A percentile compares a stretch with the other conserved stretches of the same genome.
Conservation (phyloP, 1,139 yeast genomes). For the Petasospora fabianii region DNA sequence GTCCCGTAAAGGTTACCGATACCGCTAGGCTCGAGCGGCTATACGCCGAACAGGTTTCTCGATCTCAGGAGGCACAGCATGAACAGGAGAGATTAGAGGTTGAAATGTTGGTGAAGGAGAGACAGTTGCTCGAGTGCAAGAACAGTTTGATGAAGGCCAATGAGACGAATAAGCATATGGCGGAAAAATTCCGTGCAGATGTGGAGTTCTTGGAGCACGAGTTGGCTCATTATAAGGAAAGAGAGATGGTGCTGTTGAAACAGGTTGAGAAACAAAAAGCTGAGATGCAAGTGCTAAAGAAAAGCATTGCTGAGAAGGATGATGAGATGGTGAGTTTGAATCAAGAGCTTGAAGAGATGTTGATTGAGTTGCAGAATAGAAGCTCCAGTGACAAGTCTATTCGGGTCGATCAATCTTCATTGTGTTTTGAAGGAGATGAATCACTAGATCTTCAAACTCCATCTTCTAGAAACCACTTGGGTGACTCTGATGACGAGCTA, state of each 20-base stretch:
- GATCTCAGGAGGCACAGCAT: constrained; percentile 27
- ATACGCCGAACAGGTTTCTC: constrained; percentile 30
- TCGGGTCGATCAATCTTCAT: too few species aligned
- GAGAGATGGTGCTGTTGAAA: constrained; percentile 7
- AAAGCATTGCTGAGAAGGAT: constrained; percentile 28
- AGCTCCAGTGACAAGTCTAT: neutral
- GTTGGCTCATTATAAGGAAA: constrained; percentile 23
- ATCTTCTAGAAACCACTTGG: too few species aligned
- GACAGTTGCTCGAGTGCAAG: constrained; percentile 15
- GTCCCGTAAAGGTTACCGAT: neutral
- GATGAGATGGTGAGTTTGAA: constrained; percentile 25
- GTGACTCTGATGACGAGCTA: constrained; percentile 9
- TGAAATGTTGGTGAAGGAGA: constrained; percentile 30
- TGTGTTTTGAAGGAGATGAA: too few species aligned
- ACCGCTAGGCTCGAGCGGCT: constrained; percentile 18
- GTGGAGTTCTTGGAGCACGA: constrained; percentile 19
- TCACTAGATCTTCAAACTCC: too few species aligned
- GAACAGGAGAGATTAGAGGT: constrained; percentile 33
- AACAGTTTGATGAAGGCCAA: constrained; percentile 8
- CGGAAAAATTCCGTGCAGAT: constrained; percentile 17
- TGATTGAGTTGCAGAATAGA: constrained; percentile 20
- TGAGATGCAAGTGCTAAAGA: constrained; percentile 24
- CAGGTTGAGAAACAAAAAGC: constrained; percentile 26
- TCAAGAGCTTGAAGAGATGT: constrained; percentile 26
- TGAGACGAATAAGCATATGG: constrained; percentile 14